Evolutionary conservation across 2,329 filamentous ascomycete species (phyloP), one percentile per base, ranked within the genome.

Genomic region (Acrocalymma vagum): DNA sequence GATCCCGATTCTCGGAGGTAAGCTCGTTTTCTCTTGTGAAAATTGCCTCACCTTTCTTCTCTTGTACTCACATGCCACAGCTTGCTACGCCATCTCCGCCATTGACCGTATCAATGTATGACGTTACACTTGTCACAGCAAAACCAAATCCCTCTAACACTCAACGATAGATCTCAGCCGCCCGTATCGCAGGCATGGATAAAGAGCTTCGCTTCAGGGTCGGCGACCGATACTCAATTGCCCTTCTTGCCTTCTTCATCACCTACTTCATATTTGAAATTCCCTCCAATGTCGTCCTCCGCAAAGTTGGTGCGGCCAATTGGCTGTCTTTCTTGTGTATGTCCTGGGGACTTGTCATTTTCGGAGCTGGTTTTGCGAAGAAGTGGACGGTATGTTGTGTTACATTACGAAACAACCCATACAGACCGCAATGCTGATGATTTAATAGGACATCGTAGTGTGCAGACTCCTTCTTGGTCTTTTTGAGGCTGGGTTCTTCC

Each of bases 201-300:
- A 53, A 62, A 9, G 75, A 78, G 39, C 62, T 78, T 16, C 35
- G 55, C 4, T 68, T 78, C 41, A 60, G 58, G 9, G 71, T 74
- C 9, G 66, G 68, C 25, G 41, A 48, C 45, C 63, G 78, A 43
- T 81, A 80, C 53, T 74, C 72, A 3, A 70, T 76, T 48, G 63
- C 72, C 1, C 56, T 81, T 7, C 70, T 78, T 6, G 73, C 81
- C 10, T 82, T 80, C 66, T 80, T 79, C 56, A 67, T 79, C 27
- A 71, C 70, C 16, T 78, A 81, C 53, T 71, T 81, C 23, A 48
- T 79, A 16, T 78, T 75, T 46, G 76, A 80, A 51, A 70, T 79
- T 4, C 77, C 78, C 0, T 75, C 70, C 47, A 80, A 79, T 58
- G 68, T 80, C 39, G 64, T 78, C 6, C 63, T 81, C 17, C 67